Evolutionary conservation across 2,329 filamentous ascomycete genomes (phyloP).

Genomic region (Cercospora zeina): DNA sequence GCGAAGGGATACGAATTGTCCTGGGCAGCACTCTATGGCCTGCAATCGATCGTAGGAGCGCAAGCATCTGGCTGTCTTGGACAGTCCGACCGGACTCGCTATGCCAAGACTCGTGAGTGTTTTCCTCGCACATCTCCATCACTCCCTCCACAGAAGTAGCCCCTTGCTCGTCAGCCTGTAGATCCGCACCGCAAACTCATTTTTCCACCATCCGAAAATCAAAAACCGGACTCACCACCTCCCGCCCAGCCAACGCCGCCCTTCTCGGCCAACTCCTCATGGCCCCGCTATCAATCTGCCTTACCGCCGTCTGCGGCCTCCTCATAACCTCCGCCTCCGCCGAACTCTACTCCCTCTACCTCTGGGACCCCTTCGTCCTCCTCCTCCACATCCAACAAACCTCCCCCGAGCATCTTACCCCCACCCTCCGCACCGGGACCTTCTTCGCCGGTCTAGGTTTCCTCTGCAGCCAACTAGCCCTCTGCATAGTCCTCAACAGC

Average conservation of each 20-base stretch:
- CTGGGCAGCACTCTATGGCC: constrained; percentile 23
- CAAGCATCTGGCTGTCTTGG: constrained; percentile 23
- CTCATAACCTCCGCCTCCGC: constrained; percentile 32
- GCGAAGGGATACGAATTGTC: constrained; percentile 19
- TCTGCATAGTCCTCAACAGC: constrained; percentile 44
- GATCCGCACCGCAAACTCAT: neutral
- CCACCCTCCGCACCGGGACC: constrained; percentile 33
- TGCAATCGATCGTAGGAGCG: constrained; percentile 24
- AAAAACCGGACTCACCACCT: neutral
- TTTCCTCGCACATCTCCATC: neutral
- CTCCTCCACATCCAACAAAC: constrained; percentile 31
- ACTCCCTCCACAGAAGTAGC: neutral
- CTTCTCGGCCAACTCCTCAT: constrained; percentile 37
- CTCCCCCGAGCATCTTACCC: constrained; percentile 27
- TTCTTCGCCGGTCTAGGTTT: constrained; percentile 39
- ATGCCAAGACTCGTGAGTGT: constrained; percentile 24
- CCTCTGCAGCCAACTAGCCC: constrained; percentile 31
- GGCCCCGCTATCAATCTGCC: constrained; percentile 34
- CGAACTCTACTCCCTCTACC: constrained; percentile 30
- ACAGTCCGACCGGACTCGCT: constrained; percentile 31
- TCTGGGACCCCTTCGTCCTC: constrained; percentile 35
- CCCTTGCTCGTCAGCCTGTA: neutral
- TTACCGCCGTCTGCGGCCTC: constrained; percentile 32
- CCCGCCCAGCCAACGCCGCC: constrained; percentile 20
- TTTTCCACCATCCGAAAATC: too few species aligned